Conservation (phyloP, 1,284 basidiomycete species). For the Microbotryum silenes-acaulis region DNA sequence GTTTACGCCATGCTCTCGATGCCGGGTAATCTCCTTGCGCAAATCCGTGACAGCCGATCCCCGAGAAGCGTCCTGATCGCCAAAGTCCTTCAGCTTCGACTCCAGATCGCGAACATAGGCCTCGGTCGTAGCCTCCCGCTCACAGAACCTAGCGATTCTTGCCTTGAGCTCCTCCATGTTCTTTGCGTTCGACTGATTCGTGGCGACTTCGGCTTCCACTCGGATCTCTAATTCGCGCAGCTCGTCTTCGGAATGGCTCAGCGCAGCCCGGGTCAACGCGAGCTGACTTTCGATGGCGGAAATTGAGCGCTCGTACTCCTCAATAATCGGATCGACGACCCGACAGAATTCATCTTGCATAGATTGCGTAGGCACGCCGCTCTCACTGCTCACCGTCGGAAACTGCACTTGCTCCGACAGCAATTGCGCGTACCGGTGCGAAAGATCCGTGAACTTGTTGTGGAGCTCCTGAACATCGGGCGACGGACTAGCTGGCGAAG, state of each 20-base stretch:
- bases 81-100: slow-evolving; percentile 71
- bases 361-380: slow-evolving; percentile 14
- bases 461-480: slow-evolving; percentile 51
- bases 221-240: slow-evolving; percentile 83
- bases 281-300: slow-evolving; percentile 90
- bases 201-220: slow-evolving; percentile 57
- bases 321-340: slow-evolving; percentile 93
- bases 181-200: slow-evolving; percentile 67
- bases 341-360: slow-evolving; percentile 66
- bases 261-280: slow-evolving; percentile 75
- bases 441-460: slow-evolving; percentile 59
- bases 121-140: slow-evolving; percentile 85
- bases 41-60: slow-evolving; percentile 70
- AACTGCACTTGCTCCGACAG: slow-evolving; percentile 69
- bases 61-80: slow-evolving; percentile 67
- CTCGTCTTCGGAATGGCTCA: slow-evolving; percentile 81
- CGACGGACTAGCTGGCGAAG: no score
- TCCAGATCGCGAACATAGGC: slow-evolving; percentile 89
- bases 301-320: slow-evolving; percentile 98
- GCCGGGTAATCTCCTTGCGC: slow-evolving; percentile 68
- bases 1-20: slow-evolving; percentile 65
- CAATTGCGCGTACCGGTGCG: slow-evolving; percentile 72
- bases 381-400: slow-evolving; percentile 29
- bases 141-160: slow-evolving; percentile 70
- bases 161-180: slow-evolving; percentile 68